Conservation (phyloP, 2,329 filamentous ascomycete species). For the Nemania abortiva region DNA sequence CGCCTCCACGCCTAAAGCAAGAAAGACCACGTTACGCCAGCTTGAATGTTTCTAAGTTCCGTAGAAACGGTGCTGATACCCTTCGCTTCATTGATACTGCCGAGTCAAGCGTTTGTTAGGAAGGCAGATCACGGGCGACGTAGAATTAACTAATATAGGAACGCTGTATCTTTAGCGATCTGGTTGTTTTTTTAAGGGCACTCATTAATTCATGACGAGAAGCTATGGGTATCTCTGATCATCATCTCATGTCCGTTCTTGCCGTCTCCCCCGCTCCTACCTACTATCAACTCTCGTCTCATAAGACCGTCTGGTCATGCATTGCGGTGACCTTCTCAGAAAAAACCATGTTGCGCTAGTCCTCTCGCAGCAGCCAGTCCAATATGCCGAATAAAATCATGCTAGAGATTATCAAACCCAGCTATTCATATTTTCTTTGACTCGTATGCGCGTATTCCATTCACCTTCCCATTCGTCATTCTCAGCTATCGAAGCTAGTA, state of each 20-base stretch:
- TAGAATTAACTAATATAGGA: neutral
- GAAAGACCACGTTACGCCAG: neutral
- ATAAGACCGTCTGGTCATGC: neutral
- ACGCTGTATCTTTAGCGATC: neutral
- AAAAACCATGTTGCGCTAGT: neutral
- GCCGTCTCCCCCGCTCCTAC: neutral
- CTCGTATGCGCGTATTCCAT: neutral
- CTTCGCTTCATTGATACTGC: neutral
- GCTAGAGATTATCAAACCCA: neutral
- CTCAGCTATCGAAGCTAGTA: neutral
- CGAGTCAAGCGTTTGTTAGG: neutral
- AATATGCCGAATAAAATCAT: neutral
- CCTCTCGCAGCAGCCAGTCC: neutral
- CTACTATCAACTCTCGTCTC: neutral
- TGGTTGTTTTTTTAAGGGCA: too few relatives aligned
- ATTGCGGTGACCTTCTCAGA: neutral
- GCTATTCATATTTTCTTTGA: neutral
- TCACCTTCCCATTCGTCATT: neutral
- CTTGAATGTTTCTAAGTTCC: neutral
- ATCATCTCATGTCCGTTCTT: slow-evolving; percentile 1
- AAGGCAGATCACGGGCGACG: neutral
- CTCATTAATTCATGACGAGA: neutral
- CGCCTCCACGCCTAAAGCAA: neutral
- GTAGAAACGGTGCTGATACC: neutral
- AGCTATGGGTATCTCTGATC: slow-evolving; percentile 33